Conservation (phyloP, 441 rosid species). For the Croton laevigatus region DNA sequence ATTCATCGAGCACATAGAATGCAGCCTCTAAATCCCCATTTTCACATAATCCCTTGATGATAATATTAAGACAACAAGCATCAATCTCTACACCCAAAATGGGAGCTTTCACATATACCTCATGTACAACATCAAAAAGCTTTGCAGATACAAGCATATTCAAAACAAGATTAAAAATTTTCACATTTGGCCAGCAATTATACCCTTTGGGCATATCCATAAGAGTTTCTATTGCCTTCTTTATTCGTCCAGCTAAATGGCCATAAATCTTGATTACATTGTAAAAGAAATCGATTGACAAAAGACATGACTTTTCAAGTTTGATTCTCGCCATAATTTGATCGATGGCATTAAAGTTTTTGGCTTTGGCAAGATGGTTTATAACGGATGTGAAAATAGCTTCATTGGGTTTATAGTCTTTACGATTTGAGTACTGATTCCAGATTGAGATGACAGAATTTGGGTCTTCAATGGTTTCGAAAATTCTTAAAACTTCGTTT, state of each 20-base stretch:
- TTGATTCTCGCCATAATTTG: slow-evolving; percentile 44
- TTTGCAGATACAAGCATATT: slow-evolving; percentile 66
- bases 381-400: slow-evolving; percentile 54
- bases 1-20: slow-evolving; percentile 81
- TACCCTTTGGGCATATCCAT: slow-evolving; percentile 53
- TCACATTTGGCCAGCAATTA: slow-evolving; percentile 65
- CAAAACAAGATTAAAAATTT: slow-evolving; percentile 66
- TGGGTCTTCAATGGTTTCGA: slow-evolving; percentile 51
- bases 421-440: slow-evolving; percentile 53
- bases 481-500: slow-evolving; percentile 51
- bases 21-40: slow-evolving; percentile 66
- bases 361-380: slow-evolving; percentile 52
- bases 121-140: slow-evolving; percentile 54
- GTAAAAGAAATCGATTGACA: slow-evolving; percentile 75
- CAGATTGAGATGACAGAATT: slow-evolving; percentile 43
- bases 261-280: slow-evolving; percentile 67
- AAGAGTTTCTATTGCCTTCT: slow-evolving; percentile 54
- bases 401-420: slow-evolving; percentile 74
- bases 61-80: slow-evolving; percentile 73
- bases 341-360: slow-evolving; percentile 65
- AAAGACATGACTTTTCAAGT: slow-evolving; percentile 39
- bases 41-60: slow-evolving; percentile 70
- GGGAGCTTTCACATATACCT: slow-evolving; percentile 59
- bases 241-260: slow-evolving; percentile 58
- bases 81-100: slow-evolving; percentile 71